phyloP scores from a whole-genome alignment of 1,284 basidiomycete genomes.

The Crucibulum cyathiforme region DNA sequence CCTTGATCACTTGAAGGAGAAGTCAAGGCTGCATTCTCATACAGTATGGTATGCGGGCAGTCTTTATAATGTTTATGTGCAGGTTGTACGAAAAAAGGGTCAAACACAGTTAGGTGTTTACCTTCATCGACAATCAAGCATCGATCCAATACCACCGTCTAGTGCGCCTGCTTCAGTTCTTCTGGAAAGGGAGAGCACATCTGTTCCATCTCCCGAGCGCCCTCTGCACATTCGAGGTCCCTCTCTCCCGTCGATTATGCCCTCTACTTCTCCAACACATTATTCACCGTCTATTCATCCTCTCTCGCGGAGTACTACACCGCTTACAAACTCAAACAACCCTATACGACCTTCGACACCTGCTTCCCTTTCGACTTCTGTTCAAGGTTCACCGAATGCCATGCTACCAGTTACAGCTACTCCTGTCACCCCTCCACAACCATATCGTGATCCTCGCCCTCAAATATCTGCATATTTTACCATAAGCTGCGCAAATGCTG shows the following conservation, averaged over 20 bases:
- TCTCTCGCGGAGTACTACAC: constrained; percentile 46
- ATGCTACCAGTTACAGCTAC: constrained; percentile 48
- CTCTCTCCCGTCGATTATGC: constrained; percentile 30
- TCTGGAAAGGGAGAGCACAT: constrained; percentile 4
- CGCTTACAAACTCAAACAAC: constrained; percentile 33
- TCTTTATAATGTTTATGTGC: constrained; percentile 87
- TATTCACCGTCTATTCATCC: constrained; percentile 53
- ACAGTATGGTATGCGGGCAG: constrained; percentile 84
- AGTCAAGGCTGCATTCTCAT: constrained; percentile 77
- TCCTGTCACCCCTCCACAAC: constrained; percentile 56
- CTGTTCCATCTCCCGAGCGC: constrained; percentile 9
- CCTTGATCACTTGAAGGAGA: constrained; percentile 82
- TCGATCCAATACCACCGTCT: constrained; percentile 66
- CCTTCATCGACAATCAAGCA: constrained; percentile 82
- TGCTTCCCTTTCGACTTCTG: constrained; percentile 19
- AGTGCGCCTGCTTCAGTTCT: constrained; percentile 32
- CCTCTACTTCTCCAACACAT: constrained; percentile 32
- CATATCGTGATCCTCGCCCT: constrained; percentile 78
- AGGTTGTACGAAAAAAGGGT: constrained; percentile 65
- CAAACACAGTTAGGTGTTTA: constrained; percentile 86
- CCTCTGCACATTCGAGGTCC: constrained; percentile 15
- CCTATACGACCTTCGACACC: constrained; percentile 12
- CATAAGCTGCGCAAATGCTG: constrained; percentile 81
- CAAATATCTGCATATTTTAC: constrained; percentile 80
- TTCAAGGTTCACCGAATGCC: constrained; percentile 12